A percentile compares a stretch with the other conserved stretches of the same genome.
Conservation (phyloP, 2,329 filamentous ascomycete genomes). For the Beauveria sp. region DNA sequence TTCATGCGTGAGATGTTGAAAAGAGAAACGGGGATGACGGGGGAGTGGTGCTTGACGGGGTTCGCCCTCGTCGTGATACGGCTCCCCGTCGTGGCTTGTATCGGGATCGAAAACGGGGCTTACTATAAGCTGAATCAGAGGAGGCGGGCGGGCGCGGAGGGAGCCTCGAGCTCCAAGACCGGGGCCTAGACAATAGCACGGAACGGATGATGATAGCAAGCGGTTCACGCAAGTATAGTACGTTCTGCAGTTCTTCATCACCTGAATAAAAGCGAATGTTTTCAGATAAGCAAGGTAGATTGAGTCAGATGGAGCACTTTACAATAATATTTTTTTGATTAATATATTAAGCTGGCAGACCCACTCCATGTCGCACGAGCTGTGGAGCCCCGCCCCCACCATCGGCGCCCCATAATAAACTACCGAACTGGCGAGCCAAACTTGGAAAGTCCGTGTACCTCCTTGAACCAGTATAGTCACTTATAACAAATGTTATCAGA, state of each 20-base stretch:
- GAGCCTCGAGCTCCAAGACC: neutral
- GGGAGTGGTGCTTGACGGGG: neutral
- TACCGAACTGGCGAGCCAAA: neutral
- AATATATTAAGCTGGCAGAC: neutral
- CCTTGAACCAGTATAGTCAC: neutral
- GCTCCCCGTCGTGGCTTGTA: neutral
- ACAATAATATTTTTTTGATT: neutral
- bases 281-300: neutral
- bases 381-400: neutral
- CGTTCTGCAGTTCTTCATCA: neutral
- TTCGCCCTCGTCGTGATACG: neutral
- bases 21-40: neutral
- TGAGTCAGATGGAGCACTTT: neutral
- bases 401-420: neutral
- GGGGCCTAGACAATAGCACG: neutral
- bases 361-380: neutral
- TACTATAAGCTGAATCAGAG: conserved; percentile 8
- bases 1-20: neutral
- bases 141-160: neutral
- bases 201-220: too few species aligned
- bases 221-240: too few species aligned
- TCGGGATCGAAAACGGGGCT: conserved; percentile 4
- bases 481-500: neutral
- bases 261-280: neutral
- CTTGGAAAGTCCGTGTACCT: neutral